phyloP scores from a whole-genome alignment of 2,329 filamentous ascomycete species.

The Hypoxylon sp. region DNA sequence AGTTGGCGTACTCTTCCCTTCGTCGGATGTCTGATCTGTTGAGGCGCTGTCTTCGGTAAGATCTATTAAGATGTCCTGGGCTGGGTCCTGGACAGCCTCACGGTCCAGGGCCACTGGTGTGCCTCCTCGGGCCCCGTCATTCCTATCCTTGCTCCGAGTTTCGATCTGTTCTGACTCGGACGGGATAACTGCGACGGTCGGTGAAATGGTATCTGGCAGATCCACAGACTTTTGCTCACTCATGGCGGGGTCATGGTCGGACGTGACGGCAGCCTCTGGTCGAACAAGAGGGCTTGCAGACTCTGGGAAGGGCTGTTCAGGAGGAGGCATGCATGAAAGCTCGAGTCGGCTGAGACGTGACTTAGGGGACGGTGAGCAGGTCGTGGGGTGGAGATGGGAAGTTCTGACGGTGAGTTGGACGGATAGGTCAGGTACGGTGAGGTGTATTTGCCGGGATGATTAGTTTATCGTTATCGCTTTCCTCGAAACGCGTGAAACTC shows the following conservation, averaged over 20 bases:
- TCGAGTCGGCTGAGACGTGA: conserved; percentile 12
- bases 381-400: conserved; percentile 27
- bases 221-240: conserved; percentile 47
- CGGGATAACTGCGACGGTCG: conserved; percentile 35
- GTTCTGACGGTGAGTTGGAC: conserved; percentile 9
- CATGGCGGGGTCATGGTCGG: conserved; percentile 54
- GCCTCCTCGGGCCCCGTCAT: conserved; percentile 25
- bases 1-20: conserved; percentile 12
- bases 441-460: conserved; percentile 17
- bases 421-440: conserved; percentile 7
- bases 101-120: conserved; percentile 8
- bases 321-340: conserved; percentile 53
- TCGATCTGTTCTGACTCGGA: conserved; percentile 34
- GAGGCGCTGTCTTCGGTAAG: conserved; percentile 25
- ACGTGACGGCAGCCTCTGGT: conserved; percentile 42
- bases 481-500: conserved; percentile 34
- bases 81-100: conserved; percentile 11
- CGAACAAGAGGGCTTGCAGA: conserved; percentile 43
- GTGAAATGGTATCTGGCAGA: conserved; percentile 40
- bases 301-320: conserved; percentile 45
- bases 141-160: conserved; percentile 21
- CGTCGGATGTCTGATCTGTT: conserved; percentile 17
- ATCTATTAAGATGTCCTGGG: conserved; percentile 27
- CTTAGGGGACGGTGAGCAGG: conserved; percentile 17
- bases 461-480: conserved; percentile 46